phyloP scores from a whole-genome alignment of 495 filamentous ascomycete genomes.

The Neurospora discreta region DNA sequence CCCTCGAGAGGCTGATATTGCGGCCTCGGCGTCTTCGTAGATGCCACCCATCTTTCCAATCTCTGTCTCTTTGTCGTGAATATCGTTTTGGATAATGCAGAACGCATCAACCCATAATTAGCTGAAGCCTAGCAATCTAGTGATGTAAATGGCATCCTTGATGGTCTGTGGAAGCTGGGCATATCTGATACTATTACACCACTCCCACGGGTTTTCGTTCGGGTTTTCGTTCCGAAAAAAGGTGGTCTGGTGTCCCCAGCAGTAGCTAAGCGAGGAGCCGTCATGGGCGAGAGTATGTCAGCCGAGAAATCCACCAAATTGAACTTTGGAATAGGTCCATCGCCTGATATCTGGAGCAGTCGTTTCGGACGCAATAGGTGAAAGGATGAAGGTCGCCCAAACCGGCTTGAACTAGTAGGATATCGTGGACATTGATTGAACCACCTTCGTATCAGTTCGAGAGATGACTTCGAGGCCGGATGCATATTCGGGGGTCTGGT shows the following conservation, averaged over 20 bases:
- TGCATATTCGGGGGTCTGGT: background rate
- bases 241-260: background rate
- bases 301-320: background rate
- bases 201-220: no score
- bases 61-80: background rate
- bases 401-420: background rate
- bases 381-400: background rate
- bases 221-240: background rate
- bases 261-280: background rate
- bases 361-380: background rate
- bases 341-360: background rate
- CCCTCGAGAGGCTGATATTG: background rate
- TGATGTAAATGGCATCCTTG: background rate
- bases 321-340: background rate
- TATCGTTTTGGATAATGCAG: constrained; percentile 2
- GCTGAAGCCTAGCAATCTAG: background rate
- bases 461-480: background rate
- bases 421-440: background rate
- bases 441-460: background rate
- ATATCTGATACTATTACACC: background rate
- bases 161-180: background rate
- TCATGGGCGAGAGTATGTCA: background rate
- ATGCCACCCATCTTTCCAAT: background rate
- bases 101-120: constrained; percentile 1
- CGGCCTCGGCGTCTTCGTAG: background rate